Base-by-base conservation (phyloP, 2,329 filamentous ascomycete species). In the Trichoderma asperellum region DNA sequence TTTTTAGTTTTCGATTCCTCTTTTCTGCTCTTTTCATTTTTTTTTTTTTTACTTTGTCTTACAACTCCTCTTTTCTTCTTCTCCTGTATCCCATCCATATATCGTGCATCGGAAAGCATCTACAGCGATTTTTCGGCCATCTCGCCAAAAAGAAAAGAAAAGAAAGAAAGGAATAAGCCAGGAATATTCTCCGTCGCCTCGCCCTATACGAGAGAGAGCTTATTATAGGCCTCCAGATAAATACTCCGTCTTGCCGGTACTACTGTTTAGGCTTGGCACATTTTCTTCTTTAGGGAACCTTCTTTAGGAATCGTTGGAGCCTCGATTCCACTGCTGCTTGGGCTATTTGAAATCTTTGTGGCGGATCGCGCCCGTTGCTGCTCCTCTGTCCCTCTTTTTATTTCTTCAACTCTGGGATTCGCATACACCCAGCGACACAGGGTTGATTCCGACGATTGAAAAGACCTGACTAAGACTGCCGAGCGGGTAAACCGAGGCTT, bases 401-500 rank as follows among this genome's bases (percentile, higher is more conserved):
- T 4, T 29, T 18, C 12, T 29, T 55, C 16, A 5, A 16, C 2
- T 18, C 16, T 27, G 12, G 14, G 18, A 18, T 32, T n/a, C 40
- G 40, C 40, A 8, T 43, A n/a, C 7, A 43, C 37, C 7, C 14
- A 40, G 24, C 24, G 24, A n/a, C n/a, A n/a, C n/a, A n/a, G n/a
- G n/a, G n/a, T n/a, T n/a, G n/a, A 40, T 43, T 43, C 47, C 47
- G 12, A 49, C 21, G 16, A 32, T 5, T 8, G 21, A 37, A 11
- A 37, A 52, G 18, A 47, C 7, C 40, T 47, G 58, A 32, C 27
- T 35, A 62, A 24, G 29, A 16, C 27, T 18, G 27, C 27, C 5
- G 10, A 37, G n/a, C 59, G 59, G 59, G 43, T 4, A 43, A 52
- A n/a, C 59, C 59, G 59, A 62, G 59, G 59, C 59, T 59, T 55